These are phyloP conservation scores for Bassia scoparia DNA, from an alignment of 148 eudicot genomes.

Conservation along the genomic window DNA sequence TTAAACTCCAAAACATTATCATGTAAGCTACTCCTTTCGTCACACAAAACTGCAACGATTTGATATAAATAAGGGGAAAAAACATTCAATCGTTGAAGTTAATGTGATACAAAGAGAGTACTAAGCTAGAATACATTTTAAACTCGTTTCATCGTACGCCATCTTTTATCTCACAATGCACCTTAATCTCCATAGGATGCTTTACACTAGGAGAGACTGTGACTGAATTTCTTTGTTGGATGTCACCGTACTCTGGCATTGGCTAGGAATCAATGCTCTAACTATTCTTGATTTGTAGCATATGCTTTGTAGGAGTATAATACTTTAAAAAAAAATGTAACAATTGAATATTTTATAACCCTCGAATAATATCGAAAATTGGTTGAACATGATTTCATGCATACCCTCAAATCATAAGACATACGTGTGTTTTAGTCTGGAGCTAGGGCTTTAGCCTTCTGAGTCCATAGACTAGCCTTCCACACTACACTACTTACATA, in stretches of 20 bases:
- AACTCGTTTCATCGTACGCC: no score
- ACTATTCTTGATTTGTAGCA: not conserved
- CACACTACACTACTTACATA: no score
- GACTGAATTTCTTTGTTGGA: not conserved
- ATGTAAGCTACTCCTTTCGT: no score
- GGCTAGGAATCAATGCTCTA: not conserved
- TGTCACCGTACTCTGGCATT: not conserved
- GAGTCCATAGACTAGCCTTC: not conserved
- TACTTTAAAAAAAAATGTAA: not conserved
- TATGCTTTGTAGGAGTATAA: not conserved
- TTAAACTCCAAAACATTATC: no score
- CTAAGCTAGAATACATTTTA: no score
- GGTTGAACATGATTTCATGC: not conserved
- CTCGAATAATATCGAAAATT: no score
- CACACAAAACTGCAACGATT: no score
- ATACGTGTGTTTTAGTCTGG: not conserved
- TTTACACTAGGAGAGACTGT: not conserved
- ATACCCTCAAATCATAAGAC: not conserved
- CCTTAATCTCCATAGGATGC: no score
- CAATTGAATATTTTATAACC: not conserved
- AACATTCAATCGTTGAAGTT: no score
- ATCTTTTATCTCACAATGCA: no score
- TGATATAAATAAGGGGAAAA: no score
- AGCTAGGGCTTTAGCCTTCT: not conserved
- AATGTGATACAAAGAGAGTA: no score